Base-by-base conservation (phyloP, 2,329 filamentous ascomycete genomes). In the Pseudogymnoascus sp. region DNA sequence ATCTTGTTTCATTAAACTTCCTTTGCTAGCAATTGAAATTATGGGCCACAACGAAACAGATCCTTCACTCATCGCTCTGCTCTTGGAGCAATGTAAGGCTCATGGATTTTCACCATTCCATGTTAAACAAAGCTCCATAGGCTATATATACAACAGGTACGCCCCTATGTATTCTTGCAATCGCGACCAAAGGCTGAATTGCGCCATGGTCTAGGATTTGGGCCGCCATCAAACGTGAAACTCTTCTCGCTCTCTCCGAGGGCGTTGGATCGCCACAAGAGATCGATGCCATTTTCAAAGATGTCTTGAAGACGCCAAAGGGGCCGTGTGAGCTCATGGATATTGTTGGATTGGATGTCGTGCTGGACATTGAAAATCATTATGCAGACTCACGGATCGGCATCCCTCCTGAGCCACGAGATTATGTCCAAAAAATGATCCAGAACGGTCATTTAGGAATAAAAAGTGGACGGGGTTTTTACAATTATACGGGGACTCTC, bases 221-320 rank as follows among this genome's bases (percentile, higher is more conserved):
- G 75, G 74, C 75, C 10, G 75, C 75, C 23, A 77, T 77, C 62
- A 77, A 77, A 65, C 70, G 75, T 8, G 75, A 77, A 71, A 69
- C 74, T 2, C 71, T 77, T 2, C 66, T 72, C 12, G 67, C 72
- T 2, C 66, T 73, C 23, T 68, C 71, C 1, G 74, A 76, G 63
- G 74, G 74, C 2, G 70, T 77, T 7, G 71, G 70, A 23, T 70
- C 69, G 0, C 75, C 75, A 1, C 36, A 70, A 18, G 75, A 77
- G 61, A 73, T 77, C 3, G 75, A 77, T 66, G 69, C 68, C 1
- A 75, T 77, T 14, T 77, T 74, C 68, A 76, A 75, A 63, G 70
- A 72, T 36, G 71, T 76, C 7, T 60, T 76, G 7, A 75, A 76
- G 56, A 75, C 75, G 1, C 69, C 72, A 3, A 73, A 73, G 60